phyloP scores from a whole-genome alignment of 2,329 filamentous ascomycete species.

The Xenosphaeropsis pyriputrescens region DNA sequence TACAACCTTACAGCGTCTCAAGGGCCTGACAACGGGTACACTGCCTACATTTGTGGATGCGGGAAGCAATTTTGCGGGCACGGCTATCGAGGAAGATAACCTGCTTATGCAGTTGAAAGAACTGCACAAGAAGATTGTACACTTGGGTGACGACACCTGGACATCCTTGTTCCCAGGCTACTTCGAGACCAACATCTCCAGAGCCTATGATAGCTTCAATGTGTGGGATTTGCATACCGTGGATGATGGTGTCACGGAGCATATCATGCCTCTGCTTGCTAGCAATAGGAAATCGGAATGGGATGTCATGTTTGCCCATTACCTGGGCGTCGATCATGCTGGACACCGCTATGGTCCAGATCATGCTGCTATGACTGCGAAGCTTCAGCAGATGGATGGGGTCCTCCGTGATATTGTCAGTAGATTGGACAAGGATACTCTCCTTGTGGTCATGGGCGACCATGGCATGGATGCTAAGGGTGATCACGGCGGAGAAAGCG shows the following conservation, averaged over 20 bases:
- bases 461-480: conserved; percentile 97
- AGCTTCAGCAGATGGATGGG: conserved; percentile 79
- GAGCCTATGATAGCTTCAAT: conserved; percentile 91
- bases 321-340: conserved; percentile 90
- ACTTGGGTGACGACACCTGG: conserved; percentile 98
- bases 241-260: conserved; percentile 84
- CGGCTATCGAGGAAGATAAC: conserved; percentile 88
- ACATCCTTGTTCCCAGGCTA: conserved; percentile 84
- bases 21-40: conserved; percentile 89
- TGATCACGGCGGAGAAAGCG: conserved; percentile 95
- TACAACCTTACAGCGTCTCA: conserved; percentile 79
- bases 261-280: conserved; percentile 73
- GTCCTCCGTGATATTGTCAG: conserved; percentile 61
- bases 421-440: conserved; percentile 66
- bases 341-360: conserved; percentile 92
- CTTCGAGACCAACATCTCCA: conserved; percentile 76
- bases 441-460: conserved; percentile 95
- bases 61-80: conserved; percentile 90
- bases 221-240: conserved; percentile 97
- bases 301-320: conserved; percentile 93
- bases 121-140: conserved; percentile 66
- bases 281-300: conserved; percentile 52
- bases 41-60: conserved; percentile 88
- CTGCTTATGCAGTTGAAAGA: conserved; percentile 47
- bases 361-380: conserved; percentile 81